Conservation (phyloP, 805 yeast genomes). For the Trichomonascus vanleenenianus region DNA sequence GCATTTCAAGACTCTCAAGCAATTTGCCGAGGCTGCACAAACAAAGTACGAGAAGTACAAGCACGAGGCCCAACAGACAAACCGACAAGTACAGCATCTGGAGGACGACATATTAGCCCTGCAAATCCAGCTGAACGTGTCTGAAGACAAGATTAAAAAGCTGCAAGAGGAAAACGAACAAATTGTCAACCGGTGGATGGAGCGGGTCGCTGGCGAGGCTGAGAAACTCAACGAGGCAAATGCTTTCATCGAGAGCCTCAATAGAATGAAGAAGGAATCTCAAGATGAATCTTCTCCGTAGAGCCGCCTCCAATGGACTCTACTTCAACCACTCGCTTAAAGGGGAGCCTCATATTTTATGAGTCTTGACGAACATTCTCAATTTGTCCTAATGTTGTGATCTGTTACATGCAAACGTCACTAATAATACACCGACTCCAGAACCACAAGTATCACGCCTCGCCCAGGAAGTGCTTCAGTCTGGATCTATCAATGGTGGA, state of each 20-base stretch:
- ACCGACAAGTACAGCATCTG: conserved; percentile 41
- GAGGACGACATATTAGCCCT: conserved; percentile 61
- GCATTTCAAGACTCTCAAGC: conserved; percentile 14
- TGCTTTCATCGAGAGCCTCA: conserved; percentile 14
- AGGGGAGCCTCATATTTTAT: too few species aligned
- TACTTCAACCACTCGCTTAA: too few species aligned
- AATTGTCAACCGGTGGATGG: conserved; percentile 53
- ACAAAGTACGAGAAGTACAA: conserved; percentile 22
- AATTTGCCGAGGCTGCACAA: conserved; percentile 23
- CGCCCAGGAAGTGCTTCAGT: conserved; percentile 13
- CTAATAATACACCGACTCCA: neutral
- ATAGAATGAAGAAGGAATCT: neutral
- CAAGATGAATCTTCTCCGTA: too few species aligned
- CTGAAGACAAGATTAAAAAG: conserved; percentile 29
- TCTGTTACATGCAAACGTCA: neutral
- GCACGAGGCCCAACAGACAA: conserved; percentile 18
- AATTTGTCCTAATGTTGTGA: neutral
- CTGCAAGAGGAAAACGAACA: conserved; percentile 42
- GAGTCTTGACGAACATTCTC: conserved; percentile 8
- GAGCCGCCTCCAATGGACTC: too few species aligned
- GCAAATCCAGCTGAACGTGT: conserved; percentile 50
- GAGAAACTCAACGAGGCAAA: conserved; percentile 47
- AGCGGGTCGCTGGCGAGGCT: conserved; percentile 49
- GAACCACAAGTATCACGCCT: neutral
- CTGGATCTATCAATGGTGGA: conserved; percentile 48